Conservation (phyloP, 768 basidiomycete species). For the Tubosaeta sp. region DNA sequence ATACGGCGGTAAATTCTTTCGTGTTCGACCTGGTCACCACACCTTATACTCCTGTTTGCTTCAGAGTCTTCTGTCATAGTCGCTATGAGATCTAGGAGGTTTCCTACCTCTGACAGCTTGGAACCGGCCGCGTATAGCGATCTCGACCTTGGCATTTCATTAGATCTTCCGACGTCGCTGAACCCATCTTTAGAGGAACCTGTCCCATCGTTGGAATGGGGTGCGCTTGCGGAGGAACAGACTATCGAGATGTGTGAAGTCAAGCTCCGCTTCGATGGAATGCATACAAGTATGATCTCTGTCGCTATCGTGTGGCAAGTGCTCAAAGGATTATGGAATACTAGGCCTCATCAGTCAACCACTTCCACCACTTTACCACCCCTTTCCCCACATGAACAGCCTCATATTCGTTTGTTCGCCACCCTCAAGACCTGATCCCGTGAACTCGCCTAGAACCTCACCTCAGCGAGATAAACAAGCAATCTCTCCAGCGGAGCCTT, state of each 20-base stretch:
- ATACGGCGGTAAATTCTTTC: slow-evolving; percentile 46
- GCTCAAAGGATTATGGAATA: slow-evolving; percentile 4
- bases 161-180: slow-evolving; percentile 21
- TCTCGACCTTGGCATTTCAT: slow-evolving; percentile 38
- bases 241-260: slow-evolving; percentile 61
- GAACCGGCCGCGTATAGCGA: slow-evolving; percentile 29
- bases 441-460: slow-evolving; percentile 22
- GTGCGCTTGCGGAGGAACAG: slow-evolving; percentile 56
- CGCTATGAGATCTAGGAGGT: slow-evolving; percentile 55
- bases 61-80: slow-evolving; percentile 56
- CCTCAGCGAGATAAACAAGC: slow-evolving; percentile 26
- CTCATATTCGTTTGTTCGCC: slow-evolving; percentile 46
- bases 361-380: slow-evolving; percentile 41
- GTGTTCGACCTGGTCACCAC: not conserved
- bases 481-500: slow-evolving; percentile 22
- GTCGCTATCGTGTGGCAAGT: not conserved
- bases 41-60: slow-evolving; percentile 5
- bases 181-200: slow-evolving; percentile 21
- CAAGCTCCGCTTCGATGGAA: slow-evolving; percentile 45
- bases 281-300: slow-evolving; percentile 37
- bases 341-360: slow-evolving; percentile 43
- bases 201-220: slow-evolving; percentile 37
- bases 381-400: slow-evolving; percentile 35
- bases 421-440: slow-evolving; percentile 25
- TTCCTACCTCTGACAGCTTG: slow-evolving; percentile 37